A percentile compares a stretch with the other conserved stretches of the same genome.
Evolutionary conservation across 768 basidiomycete species (phyloP).

Genomic region (Exidia glandulosa): DNA sequence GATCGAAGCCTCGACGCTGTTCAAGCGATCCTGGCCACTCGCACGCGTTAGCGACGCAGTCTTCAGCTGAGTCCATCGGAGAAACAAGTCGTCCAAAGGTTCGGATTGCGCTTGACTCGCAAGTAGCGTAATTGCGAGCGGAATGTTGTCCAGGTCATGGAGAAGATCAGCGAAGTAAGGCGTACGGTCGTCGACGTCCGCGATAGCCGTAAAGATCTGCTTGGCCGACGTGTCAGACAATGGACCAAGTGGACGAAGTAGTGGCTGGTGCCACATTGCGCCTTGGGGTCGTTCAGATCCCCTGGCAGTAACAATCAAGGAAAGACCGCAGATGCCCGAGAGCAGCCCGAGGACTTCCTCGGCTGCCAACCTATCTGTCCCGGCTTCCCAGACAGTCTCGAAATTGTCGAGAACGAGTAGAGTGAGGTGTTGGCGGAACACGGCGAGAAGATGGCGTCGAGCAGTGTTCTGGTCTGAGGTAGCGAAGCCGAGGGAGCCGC

Average conservation of each 20-base stretch:
- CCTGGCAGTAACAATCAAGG: not conserved
- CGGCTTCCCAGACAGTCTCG: not conserved
- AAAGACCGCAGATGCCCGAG: not conserved
- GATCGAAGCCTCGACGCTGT: not conserved
- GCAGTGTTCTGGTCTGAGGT: not conserved
- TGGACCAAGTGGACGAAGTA: not conserved
- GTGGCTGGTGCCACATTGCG: not conserved
- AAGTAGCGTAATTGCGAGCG: not conserved
- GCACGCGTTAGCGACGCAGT: not conserved
- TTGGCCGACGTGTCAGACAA: not conserved
- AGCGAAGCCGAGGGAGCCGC: not conserved
- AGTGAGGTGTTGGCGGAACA: not conserved
- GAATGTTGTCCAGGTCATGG: not conserved
- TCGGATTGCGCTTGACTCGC: not conserved
- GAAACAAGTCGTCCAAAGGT: not conserved
- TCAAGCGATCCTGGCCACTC: not conserved
- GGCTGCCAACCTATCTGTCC: not conserved
- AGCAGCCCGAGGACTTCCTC: not conserved
- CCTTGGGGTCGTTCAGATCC: not conserved
- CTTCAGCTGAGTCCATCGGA: not conserved
- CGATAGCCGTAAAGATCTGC: not conserved
- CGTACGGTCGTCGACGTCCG: not conserved
- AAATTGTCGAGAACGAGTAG: not conserved
- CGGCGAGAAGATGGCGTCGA: not conserved
- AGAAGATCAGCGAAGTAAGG: not conserved